Conservation (phyloP, 2,329 filamentous ascomycete species). For the Fusarium sp. region DNA sequence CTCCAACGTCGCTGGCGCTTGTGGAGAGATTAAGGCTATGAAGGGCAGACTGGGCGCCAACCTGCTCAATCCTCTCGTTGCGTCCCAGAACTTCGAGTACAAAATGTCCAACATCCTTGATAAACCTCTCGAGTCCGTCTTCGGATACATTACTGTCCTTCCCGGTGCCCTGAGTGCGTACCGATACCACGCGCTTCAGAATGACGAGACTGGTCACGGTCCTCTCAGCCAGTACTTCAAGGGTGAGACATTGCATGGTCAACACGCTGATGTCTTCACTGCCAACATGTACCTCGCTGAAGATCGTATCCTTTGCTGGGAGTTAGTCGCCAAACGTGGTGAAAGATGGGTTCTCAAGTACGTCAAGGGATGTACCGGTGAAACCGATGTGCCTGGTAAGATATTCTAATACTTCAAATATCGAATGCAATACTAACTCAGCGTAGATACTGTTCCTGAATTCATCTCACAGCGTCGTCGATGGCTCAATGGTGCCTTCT, state of each 20-base stretch:
- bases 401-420: slow-evolving; percentile 16
- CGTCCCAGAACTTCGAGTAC: slow-evolving; percentile 99
- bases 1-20: slow-evolving; percentile 95
- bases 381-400: slow-evolving; percentile 96
- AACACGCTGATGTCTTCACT: slow-evolving; percentile 96
- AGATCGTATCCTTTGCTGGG: slow-evolving; percentile 92
- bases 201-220: slow-evolving; percentile 94
- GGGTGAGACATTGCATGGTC: slow-evolving; percentile 94
- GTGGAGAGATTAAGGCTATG: slow-evolving; percentile 97
- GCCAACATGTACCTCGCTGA: slow-evolving; percentile 96
- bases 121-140: slow-evolving; percentile 96
- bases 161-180: slow-evolving; percentile 96
- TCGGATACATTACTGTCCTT: slow-evolving; percentile 97
- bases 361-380: slow-evolving; percentile 94
- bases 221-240: slow-evolving; percentile 99
- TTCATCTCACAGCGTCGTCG: slow-evolving; percentile 96
- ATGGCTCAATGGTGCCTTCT: slow-evolving; percentile 99
- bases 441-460: slow-evolving; percentile 85
- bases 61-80: slow-evolving; percentile 92
- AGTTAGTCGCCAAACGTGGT: slow-evolving; percentile 92
- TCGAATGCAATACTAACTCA: slow-evolving; percentile 39
- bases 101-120: slow-evolving; percentile 99
- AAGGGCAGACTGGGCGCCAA: slow-evolving; percentile 87
- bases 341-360: slow-evolving; percentile 99
- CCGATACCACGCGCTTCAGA: slow-evolving; percentile 94